These are phyloP conservation scores for Aspergillus sojae DNA, from an alignment of 2,329 filamentous ascomycete genomes.

Conservation along the genomic window DNA sequence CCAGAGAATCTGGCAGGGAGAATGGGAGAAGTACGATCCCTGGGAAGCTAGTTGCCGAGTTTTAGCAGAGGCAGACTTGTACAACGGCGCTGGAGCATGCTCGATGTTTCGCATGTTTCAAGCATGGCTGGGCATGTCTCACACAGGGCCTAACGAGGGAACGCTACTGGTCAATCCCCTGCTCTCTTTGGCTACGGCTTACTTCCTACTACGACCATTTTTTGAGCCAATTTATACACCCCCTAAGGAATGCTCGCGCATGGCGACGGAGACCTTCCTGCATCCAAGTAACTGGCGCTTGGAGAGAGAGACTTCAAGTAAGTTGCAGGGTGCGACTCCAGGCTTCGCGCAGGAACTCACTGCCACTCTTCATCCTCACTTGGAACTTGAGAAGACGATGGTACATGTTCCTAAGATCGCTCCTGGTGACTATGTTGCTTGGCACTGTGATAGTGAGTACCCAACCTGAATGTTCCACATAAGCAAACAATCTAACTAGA, in stretches of 20 bases:
- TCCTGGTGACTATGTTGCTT: background rate
- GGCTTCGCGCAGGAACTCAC: background rate
- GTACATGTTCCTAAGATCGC: background rate
- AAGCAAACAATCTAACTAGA: background rate
- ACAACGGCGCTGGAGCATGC: slow-evolving; percentile 75
- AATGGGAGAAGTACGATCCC: background rate
- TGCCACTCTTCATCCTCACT: background rate
- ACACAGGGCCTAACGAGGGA: slow-evolving; percentile 14
- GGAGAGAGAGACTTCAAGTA: background rate
- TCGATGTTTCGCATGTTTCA: slow-evolving; percentile 82
- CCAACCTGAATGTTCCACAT: background rate
- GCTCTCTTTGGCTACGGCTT: background rate
- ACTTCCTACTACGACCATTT: background rate
- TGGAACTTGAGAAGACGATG: background rate
- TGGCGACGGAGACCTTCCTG: background rate
- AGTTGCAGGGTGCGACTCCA: background rate
- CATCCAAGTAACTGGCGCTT: background rate
- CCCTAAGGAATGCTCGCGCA: background rate
- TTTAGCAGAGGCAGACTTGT: slow-evolving; percentile 64
- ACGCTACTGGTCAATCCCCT: background rate
- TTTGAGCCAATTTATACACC: background rate
- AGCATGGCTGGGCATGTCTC: slow-evolving; percentile 75
- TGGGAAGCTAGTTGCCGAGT: background rate
- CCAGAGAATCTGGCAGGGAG: background rate
- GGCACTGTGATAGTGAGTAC: background rate